Evolutionary conservation across 2,329 filamentous ascomycete species (phyloP).

Genomic region (Fusarium verrucosum): DNA sequence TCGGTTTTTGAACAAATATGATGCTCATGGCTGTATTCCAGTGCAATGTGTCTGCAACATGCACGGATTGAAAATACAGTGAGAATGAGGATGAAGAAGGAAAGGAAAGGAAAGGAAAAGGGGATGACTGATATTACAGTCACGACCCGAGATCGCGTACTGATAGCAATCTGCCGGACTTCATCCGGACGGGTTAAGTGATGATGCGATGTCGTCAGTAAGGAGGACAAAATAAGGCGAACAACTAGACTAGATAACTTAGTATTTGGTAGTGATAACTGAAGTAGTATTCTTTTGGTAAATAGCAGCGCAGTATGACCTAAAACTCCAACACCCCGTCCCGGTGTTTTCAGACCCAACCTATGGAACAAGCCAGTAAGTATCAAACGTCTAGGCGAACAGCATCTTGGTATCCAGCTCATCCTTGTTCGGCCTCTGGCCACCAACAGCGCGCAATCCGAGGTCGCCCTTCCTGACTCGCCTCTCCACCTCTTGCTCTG

Average conservation of each 20-base stretch:
- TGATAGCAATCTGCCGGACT: constrained; percentile 37
- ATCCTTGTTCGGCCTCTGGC: constrained; percentile 69
- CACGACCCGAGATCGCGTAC: constrained; percentile 22
- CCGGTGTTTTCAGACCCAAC: constrained; percentile 38
- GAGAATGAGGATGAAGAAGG: constrained; percentile 15
- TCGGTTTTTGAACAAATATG: constrained; percentile 4
- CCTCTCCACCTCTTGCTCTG: constrained; percentile 77
- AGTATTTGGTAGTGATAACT: background rate
- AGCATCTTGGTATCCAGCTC: constrained; percentile 79
- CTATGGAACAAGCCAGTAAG: constrained; percentile 39
- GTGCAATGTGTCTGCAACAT: constrained; percentile 30
- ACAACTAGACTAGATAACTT: background rate
- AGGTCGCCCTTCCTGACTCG: constrained; percentile 79
- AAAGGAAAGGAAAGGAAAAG: constrained; percentile 30
- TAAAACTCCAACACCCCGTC: constrained; percentile 42
- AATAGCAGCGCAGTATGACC: constrained; percentile 40
- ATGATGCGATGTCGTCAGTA: constrained; percentile 39
- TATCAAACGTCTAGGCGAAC: constrained; percentile 67
- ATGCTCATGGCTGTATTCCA: constrained; percentile 38
- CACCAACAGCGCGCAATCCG: constrained; percentile 75
- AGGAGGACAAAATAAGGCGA: constrained; percentile 5
- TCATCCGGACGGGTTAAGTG: constrained; percentile 38
- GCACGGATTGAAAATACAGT: constrained; percentile 33
- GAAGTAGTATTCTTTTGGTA: constrained; percentile 27
- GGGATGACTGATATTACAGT: constrained; percentile 27